These are phyloP conservation scores for Alternaria dauci DNA, from an alignment of 2,329 filamentous ascomycete species.

Conservation along the genomic window DNA sequence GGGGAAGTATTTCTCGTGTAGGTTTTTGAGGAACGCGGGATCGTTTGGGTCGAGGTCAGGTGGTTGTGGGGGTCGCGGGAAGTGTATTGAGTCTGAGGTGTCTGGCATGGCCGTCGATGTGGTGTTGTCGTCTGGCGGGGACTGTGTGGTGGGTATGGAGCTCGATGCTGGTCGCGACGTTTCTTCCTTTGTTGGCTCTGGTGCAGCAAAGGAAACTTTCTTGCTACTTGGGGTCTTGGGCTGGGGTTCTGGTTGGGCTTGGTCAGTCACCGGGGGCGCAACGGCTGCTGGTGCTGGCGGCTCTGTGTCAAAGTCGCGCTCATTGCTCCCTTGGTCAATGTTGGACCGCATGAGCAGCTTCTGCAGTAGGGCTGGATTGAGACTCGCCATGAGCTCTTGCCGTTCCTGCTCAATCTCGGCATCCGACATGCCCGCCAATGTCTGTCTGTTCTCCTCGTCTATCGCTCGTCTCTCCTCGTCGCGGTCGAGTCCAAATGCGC, in stretches of 20 bases:
- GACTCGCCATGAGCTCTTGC: conserved; percentile 77
- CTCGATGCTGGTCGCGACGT: conserved; percentile 3
- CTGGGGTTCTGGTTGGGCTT: conserved; percentile 20
- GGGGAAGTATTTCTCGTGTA: conserved; percentile 95
- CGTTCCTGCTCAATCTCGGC: conserved; percentile 83
- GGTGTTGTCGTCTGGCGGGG: conserved; percentile 2
- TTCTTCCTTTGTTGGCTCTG: conserved; percentile 21
- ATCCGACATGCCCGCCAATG: conserved; percentile 78
- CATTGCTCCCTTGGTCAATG: conserved; percentile 69
- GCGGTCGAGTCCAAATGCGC: conserved; percentile 34
- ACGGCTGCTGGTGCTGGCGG: conserved; percentile 6
- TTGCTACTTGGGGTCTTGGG: conserved; percentile 28
- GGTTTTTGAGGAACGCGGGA: conserved; percentile 80
- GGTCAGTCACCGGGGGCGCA: conserved; percentile 19
- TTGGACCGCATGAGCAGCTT: conserved; percentile 78
- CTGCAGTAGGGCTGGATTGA: conserved; percentile 80
- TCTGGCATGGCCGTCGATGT: conserved; percentile 57
- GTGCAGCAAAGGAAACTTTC: conserved; percentile 47
- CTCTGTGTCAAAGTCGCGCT: conserved; percentile 45
- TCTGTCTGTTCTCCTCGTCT: conserved; percentile 80
- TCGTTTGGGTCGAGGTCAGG: conserved; percentile 85
- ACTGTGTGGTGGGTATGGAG: conserved; percentile 2
- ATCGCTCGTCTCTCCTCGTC: conserved; percentile 74
- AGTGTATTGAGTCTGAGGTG: conserved; percentile 67
- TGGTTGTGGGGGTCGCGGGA: conserved; percentile 63